Percentiles rank a stretch among this genome's conserved stretches.
Evolutionary conservation across 345 rosid genomes (phyloP).

Genomic region (Dovyalis caffra): DNA sequence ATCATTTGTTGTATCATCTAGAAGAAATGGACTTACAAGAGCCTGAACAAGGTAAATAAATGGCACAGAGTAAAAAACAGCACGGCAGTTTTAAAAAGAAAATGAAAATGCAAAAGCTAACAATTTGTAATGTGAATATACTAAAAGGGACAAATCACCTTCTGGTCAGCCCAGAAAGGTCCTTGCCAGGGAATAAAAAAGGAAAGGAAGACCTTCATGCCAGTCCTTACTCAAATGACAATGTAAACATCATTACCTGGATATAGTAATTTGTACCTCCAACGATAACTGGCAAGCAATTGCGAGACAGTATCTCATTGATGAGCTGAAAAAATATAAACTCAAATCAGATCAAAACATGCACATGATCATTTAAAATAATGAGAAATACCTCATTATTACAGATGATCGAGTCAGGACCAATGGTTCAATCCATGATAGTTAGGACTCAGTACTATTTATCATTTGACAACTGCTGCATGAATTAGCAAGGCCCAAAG

Average conservation of each 20-base stretch:
- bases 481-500: no score
- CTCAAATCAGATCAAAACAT: conserved; percentile 12
- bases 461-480: no score
- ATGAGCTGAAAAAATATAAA: conserved; percentile 55
- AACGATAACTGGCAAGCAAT: conserved; percentile 73
- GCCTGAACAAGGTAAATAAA: conserved; percentile 45
- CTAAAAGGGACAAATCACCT: not conserved
- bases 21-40: conserved; percentile 77
- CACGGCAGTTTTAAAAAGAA: not conserved
- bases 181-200: not conserved
- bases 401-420: not conserved
- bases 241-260: conserved; percentile 50
- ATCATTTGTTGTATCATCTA: conserved; percentile 56
- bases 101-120: not conserved
- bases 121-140: not conserved
- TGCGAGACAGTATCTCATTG: conserved; percentile 62
- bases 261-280: conserved; percentile 95
- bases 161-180: not conserved
- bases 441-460: no score
- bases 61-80: not conserved
- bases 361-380: not conserved
- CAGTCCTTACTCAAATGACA: not conserved
- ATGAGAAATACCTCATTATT: not conserved
- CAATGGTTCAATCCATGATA: no score
- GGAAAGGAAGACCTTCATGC: not conserved